Evolutionary conservation across 768 basidiomycete genomes (phyloP), one percentile per base, ranked within the genome.

Genomic region (Gloeostereum incarnatum): DNA sequence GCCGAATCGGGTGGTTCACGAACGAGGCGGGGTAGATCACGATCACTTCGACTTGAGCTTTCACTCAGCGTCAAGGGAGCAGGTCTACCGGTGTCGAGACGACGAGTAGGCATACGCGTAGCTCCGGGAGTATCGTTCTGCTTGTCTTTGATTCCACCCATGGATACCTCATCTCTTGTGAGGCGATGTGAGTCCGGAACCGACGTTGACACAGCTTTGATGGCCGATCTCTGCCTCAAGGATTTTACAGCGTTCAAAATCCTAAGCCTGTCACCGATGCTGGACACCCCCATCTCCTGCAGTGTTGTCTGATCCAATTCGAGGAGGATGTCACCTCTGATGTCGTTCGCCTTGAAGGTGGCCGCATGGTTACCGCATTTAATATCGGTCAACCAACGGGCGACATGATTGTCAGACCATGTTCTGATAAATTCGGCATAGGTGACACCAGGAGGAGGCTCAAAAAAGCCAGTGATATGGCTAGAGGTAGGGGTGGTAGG

Each of bases 191-290:
- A 29, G 8, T 40, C 36, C 11, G 42, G 37, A 23, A 41, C 42
- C 51, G 41, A 21, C 3, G 47, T 47, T 6, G 53, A 19, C 16
- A 51, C 35, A 9, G 44, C 16, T 35, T 48, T 49, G 3, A n/a
- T n/a, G n/a, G 62, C 54, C 34, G 76, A 78, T 45, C 69, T 70
- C 46, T 75, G 71, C 23, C 93, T 66, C 11, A 98, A 66, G 4
- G 63, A 54, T 54, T 91, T 92, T 43, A 99, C 84, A 1, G 81
- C 94, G 41, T 77, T 83, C 14, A 90, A 52, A 35, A 99, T 84
- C 52, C 89, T 73, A 6, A 97, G 75, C 35, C 93, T 68, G 59
- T 99, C 96, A 8, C 96, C 96, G 29, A 99, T 82, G 58, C 83
- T 89, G 22, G 68, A 50, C 20, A 99, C 74, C 10, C 85, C 85